These are phyloP conservation scores for Pseudogymnoascus sp. DNA, from an alignment of 2,329 filamentous ascomycete genomes.

Conservation along the genomic window DNA sequence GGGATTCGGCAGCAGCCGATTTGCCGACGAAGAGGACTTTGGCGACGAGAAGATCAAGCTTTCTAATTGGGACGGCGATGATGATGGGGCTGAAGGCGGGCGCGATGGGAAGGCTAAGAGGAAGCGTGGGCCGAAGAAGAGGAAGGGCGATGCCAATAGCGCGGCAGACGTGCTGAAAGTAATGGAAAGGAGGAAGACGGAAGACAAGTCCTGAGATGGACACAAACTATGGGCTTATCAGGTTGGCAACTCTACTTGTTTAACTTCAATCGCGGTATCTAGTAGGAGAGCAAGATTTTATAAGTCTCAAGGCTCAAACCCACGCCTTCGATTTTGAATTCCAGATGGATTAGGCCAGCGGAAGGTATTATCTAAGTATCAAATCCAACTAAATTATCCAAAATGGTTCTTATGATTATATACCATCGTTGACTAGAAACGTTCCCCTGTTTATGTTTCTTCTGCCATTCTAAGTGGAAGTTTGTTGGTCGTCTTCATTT, in stretches of 20 bases:
- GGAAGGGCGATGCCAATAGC: slow-evolving; percentile 70
- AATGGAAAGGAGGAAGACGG: slow-evolving; percentile 44
- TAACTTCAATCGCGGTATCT: neutral
- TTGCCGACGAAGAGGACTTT: slow-evolving; percentile 80
- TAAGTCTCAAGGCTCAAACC: neutral
- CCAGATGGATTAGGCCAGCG: neutral
- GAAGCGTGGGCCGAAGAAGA: slow-evolving; percentile 65
- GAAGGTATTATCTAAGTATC: neutral
- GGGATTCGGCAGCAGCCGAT: slow-evolving; percentile 82
- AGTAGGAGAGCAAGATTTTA: neutral
- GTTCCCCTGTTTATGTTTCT: neutral
- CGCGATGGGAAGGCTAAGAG: slow-evolving; percentile 46
- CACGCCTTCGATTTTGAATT: neutral
- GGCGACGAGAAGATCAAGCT: slow-evolving; percentile 60
- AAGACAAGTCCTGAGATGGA: neutral
- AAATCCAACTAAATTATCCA: neutral
- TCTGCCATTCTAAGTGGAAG: neutral
- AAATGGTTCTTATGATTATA: neutral
- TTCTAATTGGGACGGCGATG: slow-evolving; percentile 52
- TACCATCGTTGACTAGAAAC: neutral
- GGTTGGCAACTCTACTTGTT: neutral
- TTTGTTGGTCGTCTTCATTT: neutral
- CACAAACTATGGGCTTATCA: neutral
- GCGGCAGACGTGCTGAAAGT: slow-evolving; percentile 72
- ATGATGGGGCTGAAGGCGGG: slow-evolving; percentile 32